phyloP scores from a whole-genome alignment of 2,329 filamentous ascomycete genomes.

The Aspergillus neoniger region DNA sequence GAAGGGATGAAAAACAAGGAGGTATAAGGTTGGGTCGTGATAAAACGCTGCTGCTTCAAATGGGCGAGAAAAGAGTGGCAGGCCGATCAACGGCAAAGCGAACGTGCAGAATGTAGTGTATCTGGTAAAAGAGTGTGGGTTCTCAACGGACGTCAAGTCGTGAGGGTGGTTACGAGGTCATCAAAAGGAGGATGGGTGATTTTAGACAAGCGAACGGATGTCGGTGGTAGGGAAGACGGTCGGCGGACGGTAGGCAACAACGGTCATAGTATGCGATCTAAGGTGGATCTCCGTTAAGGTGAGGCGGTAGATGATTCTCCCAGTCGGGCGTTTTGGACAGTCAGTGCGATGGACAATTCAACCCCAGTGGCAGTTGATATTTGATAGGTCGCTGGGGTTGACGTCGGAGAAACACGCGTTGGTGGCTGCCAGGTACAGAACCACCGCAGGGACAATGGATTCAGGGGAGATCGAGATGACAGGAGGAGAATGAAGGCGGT shows the following conservation, averaged over 20 bases:
- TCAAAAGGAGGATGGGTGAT: constrained; percentile 20
- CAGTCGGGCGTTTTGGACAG: constrained; percentile 12
- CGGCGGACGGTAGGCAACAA: constrained; percentile 16
- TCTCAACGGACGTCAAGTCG: constrained; percentile 41
- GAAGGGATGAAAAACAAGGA: constrained; percentile 9
- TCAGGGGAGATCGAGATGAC: constrained; percentile 15
- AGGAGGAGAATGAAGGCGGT: background rate
- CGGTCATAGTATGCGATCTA: constrained; percentile 26
- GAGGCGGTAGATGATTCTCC: constrained; percentile 13
- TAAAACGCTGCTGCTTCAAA: constrained; percentile 2
- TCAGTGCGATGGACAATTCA: constrained; percentile 13
- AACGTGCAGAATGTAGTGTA: constrained; percentile 14
- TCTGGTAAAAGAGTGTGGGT: constrained; percentile 29
- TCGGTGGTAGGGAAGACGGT: constrained; percentile 17
- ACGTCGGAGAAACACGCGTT: constrained; percentile 23
- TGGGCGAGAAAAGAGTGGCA: constrained; percentile 25
- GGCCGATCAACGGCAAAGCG: constrained; percentile 35
- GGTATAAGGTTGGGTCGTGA: constrained; percentile 8
- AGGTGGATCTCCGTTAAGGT: constrained; percentile 17
- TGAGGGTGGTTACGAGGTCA: constrained; percentile 33
- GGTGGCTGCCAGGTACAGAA: constrained; percentile 18
- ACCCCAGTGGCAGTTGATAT: constrained; percentile 13
- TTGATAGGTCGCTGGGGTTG: constrained; percentile 17
- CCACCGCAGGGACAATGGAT: constrained; percentile 15
- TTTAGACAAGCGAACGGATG: constrained; percentile 24